Evolutionary conservation across 176 grass and related monocot genomes (phyloP), one percentile per base, ranked within the genome.

Genomic region (Hyparrhenia diplandra): DNA sequence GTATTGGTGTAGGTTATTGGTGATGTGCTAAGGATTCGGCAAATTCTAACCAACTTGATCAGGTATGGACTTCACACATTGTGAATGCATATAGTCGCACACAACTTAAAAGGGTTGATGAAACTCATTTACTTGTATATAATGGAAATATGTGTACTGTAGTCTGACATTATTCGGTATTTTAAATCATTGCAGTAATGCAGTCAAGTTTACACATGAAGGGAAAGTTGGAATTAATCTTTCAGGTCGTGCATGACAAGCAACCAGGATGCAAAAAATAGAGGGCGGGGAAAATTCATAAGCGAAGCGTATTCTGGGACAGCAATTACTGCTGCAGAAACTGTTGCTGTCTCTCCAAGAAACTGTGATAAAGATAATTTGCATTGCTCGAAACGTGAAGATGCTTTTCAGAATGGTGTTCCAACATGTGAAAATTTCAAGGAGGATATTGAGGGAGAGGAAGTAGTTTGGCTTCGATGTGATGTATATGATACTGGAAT

Each of bases 121-220:
- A 29, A 82, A 43, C 5, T 62, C 3, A 78, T 74, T 62, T 66
- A 29, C 35, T 35, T 69, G 49, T 61, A 74, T 72, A 35, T 35
- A 85, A 41, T 69, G 45, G 39, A 64, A 81, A 55, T 69, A 45
- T 47, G 5, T 80, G 12, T 59, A 49, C 2, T 35, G 45, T 70
- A 47, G 21, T 73, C 61, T 90, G 74, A 79, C 47, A 65, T 68
- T 52, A 71, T 51, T 85, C 71, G 3, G 54, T 74, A 36, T 75
- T 79, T 88, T 67, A 31, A 84, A 81, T 61, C 57, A 69, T 85
- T 88, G 69, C 87, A 97, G 94, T 74, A 97, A 97, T 78, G 94
- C 89, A 65, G 92, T 97, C 69, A 97, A 97, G 71, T 97, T 97
- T 82, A 97, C 94, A 79, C 92, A 90, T 90, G 82, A 94, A 83